These are phyloP conservation scores for Cryphonectria radicalis DNA, from an alignment of 2,329 filamentous ascomycete species.

Conservation along the genomic window DNA sequence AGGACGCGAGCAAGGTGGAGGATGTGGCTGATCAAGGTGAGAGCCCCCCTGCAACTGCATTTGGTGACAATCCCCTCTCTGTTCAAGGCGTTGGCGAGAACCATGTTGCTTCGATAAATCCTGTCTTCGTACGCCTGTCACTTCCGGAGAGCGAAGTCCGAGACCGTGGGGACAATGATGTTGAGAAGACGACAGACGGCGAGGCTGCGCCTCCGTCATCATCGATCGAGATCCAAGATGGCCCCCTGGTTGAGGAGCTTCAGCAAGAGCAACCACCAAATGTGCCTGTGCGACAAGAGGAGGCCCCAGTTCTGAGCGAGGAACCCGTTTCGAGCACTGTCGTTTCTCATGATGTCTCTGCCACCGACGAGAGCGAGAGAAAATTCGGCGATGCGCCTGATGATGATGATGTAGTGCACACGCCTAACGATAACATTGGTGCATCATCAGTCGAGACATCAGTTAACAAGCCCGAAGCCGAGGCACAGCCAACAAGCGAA, in stretches of 20 bases:
- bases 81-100: slow-evolving; percentile 25
- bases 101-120: slow-evolving; percentile 30
- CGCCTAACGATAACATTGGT: slow-evolving; percentile 11
- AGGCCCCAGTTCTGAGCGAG: neutral
- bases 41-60: slow-evolving; percentile 23
- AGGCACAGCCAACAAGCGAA: neutral
- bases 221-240: slow-evolving; percentile 14
- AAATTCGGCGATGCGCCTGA: slow-evolving; percentile 10
- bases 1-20: slow-evolving; percentile 5
- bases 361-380: slow-evolving; percentile 3
- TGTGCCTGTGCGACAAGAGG: slow-evolving; percentile 1
- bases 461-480: slow-evolving; percentile 1
- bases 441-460: slow-evolving; percentile 14
- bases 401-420: slow-evolving; percentile 15
- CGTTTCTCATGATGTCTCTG: slow-evolving; percentile 3
- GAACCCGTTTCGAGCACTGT: neutral
- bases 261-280: neutral
- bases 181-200: slow-evolving; percentile 20
- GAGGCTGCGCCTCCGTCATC: slow-evolving; percentile 17
- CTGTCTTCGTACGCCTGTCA: slow-evolving; percentile 25
- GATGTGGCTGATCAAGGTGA: slow-evolving; percentile 26
- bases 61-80: slow-evolving; percentile 26
- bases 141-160: slow-evolving; percentile 14
- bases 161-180: slow-evolving; percentile 12
- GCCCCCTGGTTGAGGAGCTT: slow-evolving; percentile 1